A percentile compares a stretch with the other conserved stretches of the same genome.
Conservation (phyloP, 139 green algal genomes). For the Mesostigma viride region DNA sequence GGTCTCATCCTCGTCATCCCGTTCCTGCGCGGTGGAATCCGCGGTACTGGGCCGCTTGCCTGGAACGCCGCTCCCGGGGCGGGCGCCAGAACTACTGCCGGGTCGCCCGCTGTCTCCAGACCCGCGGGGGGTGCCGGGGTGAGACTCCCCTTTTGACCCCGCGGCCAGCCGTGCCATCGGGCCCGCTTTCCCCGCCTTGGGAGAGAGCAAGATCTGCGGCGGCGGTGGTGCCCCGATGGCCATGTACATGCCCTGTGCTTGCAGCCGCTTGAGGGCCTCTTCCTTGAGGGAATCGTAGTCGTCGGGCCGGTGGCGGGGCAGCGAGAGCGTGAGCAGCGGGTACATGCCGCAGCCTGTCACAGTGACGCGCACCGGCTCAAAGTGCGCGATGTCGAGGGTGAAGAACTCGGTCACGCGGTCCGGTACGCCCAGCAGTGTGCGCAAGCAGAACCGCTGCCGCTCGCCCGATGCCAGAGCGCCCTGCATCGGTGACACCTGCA, state of each 20-base stretch:
- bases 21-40: no score
- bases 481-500: conserved; percentile 31
- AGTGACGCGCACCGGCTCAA: conserved; percentile 51
- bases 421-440: conserved; percentile 47
- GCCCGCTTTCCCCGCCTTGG: no score
- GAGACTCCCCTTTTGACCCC: no score
- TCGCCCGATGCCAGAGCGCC: conserved; percentile 39
- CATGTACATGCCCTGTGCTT: no score
- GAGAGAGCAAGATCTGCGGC: not conserved
- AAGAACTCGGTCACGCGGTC: conserved; percentile 52
- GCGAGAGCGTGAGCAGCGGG: conserved; percentile 37
- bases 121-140: no score
- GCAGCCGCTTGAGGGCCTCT: not conserved
- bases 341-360: conserved; percentile 57
- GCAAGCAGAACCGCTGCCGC: conserved; percentile 41
- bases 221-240: not conserved
- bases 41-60: no score
- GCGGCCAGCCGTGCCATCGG: not conserved
- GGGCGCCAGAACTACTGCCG: no score
- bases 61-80: no score
- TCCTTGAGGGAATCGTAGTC: not conserved
- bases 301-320: conserved; percentile 27
- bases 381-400: conserved; percentile 60
- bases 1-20: no score
- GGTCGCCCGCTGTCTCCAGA: no score